Base-by-base conservation (phyloP, 164 flowering plant species). In the Chimonanthus praecox region DNA sequence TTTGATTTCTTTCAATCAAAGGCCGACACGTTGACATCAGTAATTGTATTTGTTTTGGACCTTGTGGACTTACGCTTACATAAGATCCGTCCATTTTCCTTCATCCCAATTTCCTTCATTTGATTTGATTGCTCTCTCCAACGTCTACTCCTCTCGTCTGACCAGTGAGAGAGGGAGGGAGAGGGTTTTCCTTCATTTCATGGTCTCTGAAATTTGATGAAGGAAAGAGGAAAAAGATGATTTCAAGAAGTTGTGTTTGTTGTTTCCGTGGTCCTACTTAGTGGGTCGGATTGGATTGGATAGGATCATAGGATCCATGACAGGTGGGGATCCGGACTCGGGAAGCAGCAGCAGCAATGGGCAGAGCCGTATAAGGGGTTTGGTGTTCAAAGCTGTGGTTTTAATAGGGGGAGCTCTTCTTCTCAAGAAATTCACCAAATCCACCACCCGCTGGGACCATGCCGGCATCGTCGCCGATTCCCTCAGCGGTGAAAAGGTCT, bases 361-460 rank as follows among this genome's bases (percentile, higher is more conserved):
- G 33, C 88, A 92, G 92, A 74, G 80, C 81, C 74, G 81, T 74
- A 93, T 88, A 18, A 80, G 86, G 10, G 92, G 97, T 2, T 47
- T 87, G 70, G 84, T 87, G 48, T 70, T 89, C 66, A 94, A 94
- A 80, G 77, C 97, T 18, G 58, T 88, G 68, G 85, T 89, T 11
- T 71, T 95, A 20, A 73, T 93, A 2, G 97, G 99, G 16, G 97
- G 98, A 0, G 98, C 89, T 7, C 70, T 95, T 74, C 75, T 91
- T 65, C 79, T 95, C 45, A 90, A 86, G 82, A 81, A 87, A 2
- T 79, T 95, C 73, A 91, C 94, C 70, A 91, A 91, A 83, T 87
- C 98, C 51, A 87, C 92, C 74, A 91, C 98, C 48, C 84, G 96
- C 33, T 88, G 99, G 92, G 98, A 95, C 83, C 99, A 95, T 73